Conservation (phyloP, 148 eudicot species). For the Nepenthes gracilis region DNA sequence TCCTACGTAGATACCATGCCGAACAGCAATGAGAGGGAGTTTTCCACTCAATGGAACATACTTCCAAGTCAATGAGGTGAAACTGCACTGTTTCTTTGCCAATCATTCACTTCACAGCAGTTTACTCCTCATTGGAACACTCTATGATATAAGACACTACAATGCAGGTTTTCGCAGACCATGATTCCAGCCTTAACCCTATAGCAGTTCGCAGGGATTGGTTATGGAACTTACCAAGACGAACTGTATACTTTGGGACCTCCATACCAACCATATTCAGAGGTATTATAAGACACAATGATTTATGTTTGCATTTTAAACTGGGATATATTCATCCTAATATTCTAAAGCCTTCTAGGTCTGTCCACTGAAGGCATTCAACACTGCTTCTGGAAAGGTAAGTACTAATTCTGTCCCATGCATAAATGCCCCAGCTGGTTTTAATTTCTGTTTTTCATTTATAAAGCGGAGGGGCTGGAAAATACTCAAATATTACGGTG, state of each 20-base stretch:
- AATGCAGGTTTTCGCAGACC: constrained; percentile 87
- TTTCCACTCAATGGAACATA: constrained; percentile 48
- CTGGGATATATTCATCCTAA: neutral
- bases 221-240: constrained; percentile 81
- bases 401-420: neutral
- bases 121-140: neutral
- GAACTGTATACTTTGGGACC: constrained; percentile 85
- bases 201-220: constrained; percentile 63
- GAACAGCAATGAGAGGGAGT: constrained; percentile 36
- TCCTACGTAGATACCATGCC: constrained; percentile 22
- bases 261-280: constrained; percentile 80
- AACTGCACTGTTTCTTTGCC: neutral
- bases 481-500: too few species aligned
- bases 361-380: constrained; percentile 67
- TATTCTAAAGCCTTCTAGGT: constrained; percentile 21
- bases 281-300: constrained; percentile 26
- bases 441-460: too few species aligned
- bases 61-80: constrained; percentile 47
- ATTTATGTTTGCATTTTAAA: neutral
- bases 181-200: constrained; percentile 72
- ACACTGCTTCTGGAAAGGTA: constrained; percentile 96
- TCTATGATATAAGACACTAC: neutral
- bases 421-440: neutral
- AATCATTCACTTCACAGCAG: neutral
- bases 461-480: too few species aligned